A percentile compares a stretch with the other conserved stretches of the same genome.
Conservation (phyloP, 345 rosid genomes). For the Noccaea caerulescens region DNA sequence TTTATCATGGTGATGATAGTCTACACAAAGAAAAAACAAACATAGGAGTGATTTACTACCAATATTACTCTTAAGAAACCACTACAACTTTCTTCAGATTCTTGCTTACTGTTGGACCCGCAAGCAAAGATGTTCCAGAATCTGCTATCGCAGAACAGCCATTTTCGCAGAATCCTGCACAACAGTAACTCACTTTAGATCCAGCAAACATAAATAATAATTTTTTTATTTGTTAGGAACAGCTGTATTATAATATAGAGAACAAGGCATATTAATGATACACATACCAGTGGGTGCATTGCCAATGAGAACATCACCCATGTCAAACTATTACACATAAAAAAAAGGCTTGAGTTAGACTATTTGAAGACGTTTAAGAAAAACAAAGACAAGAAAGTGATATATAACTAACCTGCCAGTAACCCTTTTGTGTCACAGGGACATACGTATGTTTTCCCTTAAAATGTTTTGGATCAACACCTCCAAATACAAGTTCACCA, state of each 20-base stretch:
- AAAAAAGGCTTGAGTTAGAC: constrained; percentile 28
- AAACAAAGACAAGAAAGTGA: constrained; percentile 19
- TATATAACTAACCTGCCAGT: constrained; percentile 83
- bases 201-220: constrained; percentile 16
- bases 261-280: constrained; percentile 11
- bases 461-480: constrained; percentile 80
- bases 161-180: constrained; percentile 70
- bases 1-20: constrained; percentile 76
- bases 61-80: constrained; percentile 8
- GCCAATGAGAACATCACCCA: constrained; percentile 90
- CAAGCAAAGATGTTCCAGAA: constrained; percentile 94
- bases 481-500: constrained; percentile 95
- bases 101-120: constrained; percentile 82
- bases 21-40: constrained; percentile 46
- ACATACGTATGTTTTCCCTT: constrained; percentile 90
- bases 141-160: constrained; percentile 96
- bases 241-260: not conserved
- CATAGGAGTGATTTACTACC: constrained; percentile 12
- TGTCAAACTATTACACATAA: constrained; percentile 60
- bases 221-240: not conserved
- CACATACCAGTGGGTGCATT: constrained; percentile 74
- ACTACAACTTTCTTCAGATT: constrained; percentile 14
- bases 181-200: constrained; percentile 36
- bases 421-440: constrained; percentile 89
- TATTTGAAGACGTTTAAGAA: not conserved